Conservation (phyloP, 108 stramenopile species). For the Cyclotella distinguenda region DNA sequence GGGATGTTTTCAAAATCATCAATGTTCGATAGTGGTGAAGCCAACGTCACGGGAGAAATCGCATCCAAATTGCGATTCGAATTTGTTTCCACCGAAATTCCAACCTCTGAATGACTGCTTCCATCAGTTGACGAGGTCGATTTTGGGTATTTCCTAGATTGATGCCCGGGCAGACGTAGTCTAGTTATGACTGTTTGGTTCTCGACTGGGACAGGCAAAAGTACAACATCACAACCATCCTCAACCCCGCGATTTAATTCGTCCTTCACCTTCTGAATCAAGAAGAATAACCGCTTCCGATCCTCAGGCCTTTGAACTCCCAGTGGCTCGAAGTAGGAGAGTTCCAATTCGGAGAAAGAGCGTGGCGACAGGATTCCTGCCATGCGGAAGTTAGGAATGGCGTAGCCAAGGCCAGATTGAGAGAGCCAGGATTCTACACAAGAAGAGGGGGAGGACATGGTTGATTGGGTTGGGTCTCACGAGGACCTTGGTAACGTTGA, state of each 20-base stretch:
- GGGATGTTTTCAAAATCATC: neutral
- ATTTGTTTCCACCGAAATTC: constrained; percentile 17
- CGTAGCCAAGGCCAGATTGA: constrained; percentile 65
- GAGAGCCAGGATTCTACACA: constrained; percentile 59
- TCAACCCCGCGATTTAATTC: constrained; percentile 40
- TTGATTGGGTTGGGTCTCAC: neutral
- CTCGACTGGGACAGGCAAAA: neutral
- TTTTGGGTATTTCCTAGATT: neutral
- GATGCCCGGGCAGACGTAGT: neutral
- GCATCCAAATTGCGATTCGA: constrained; percentile 21
- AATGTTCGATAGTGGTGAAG: constrained; percentile 19
- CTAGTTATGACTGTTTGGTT: neutral
- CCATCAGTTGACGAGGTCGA: neutral
- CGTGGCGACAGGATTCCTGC: constrained; percentile 80
- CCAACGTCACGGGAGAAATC: constrained; percentile 42
- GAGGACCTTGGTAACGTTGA: neutral
- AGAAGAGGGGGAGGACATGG: neutral
- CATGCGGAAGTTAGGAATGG: constrained; percentile 69
- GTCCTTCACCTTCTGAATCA: constrained; percentile 82
- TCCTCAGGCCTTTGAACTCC: constrained; percentile 72
- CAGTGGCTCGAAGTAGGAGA: constrained; percentile 70
- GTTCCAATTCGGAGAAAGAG: constrained; percentile 69
- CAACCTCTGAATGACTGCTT: constrained; percentile 8
- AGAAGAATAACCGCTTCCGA: constrained; percentile 81
- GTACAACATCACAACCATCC: constrained; percentile 9